Evolutionary conservation across 208 protist genomes (phyloP).

Genomic region (Wallacemonas sp.): DNA sequence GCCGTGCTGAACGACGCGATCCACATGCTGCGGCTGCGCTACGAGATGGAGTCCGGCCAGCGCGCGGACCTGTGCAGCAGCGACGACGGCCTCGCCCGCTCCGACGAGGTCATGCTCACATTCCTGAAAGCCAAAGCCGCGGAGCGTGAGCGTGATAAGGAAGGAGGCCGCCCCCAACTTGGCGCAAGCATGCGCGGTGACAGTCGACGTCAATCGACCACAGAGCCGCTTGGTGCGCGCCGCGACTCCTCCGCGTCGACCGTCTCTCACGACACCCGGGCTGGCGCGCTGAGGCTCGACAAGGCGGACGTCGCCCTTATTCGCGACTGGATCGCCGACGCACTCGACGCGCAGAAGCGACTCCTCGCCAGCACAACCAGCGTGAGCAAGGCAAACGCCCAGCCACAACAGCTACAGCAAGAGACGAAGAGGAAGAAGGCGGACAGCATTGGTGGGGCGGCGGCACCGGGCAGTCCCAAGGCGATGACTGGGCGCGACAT

Average conservation of each 20-base stretch:
- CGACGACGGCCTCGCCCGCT: background rate
- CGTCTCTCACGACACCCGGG: background rate
- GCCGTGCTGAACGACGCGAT: constrained; percentile 58
- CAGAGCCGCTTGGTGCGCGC: too few relatives aligned
- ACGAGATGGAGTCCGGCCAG: constrained; percentile 4
- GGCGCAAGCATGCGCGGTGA: background rate
- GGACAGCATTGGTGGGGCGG: too few relatives aligned
- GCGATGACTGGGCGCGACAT: too few relatives aligned
- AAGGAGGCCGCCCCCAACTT: background rate
- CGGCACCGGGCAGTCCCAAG: too few relatives aligned
- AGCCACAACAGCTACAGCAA: too few relatives aligned
- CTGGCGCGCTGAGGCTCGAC: constrained; percentile 2
- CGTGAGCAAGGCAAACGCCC: too few relatives aligned
- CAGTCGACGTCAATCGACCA: too few relatives aligned
- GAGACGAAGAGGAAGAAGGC: too few relatives aligned
- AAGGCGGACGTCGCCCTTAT: constrained; percentile 19
- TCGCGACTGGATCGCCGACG: constrained; percentile 18
- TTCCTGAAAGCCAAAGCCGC: background rate
- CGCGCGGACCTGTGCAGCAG: background rate
- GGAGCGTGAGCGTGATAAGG: background rate
- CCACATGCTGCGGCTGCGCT: constrained; percentile 12
- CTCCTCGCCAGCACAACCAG: background rate
- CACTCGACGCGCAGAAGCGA: background rate
- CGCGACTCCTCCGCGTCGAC: background rate
- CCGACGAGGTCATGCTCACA: background rate